Evolutionary conservation across 2,329 filamentous ascomycete genomes (phyloP), one percentile per base, ranked within the genome.

Genomic region (Pezicula neosporulosa): DNA sequence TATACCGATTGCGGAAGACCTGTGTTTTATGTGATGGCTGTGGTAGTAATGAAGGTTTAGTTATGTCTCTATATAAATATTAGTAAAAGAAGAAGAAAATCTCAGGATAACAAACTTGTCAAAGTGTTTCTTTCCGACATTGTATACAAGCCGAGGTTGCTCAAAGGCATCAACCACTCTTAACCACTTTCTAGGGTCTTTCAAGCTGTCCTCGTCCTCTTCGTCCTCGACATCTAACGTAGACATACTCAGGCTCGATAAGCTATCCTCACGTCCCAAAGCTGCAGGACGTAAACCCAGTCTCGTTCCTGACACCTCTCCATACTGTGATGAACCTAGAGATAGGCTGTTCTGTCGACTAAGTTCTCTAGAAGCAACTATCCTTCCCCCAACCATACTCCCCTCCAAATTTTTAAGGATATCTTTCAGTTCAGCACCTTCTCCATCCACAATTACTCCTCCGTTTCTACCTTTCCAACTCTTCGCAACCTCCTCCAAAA

Each of bases 401-500:
- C 89, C 86, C 68, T 96, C 92, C 13, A 99, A 66, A 0, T 83
- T 85, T 69, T 89, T 90, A 41, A 99, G 72, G 33, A 99, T 95
- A 27, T 86, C 81, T 63, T 88, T 91, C 54, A 99, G 74, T 60
- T 87, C 83, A 37, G 85, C 81, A 62, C 83, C 87, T 8, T 79
- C 78, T 24, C 93, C 93, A 48, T 97, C 90, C 3, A 99, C 89
- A 58, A 99, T 96, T 49, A 96, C 89, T 19, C 89, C 89, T 1
- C 90, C 90, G 66, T 89, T 91, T 53, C 87, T 80, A 59, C 86
- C 89, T 74, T 97, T 97, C 95, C 94, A 99, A 60, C 82, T 82
- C 68, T 89, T 87, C 1, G 94, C 92, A 7, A 92, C 83, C 69
- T 97, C 94, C 63, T 99, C 94, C 35, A 99, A 73, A 12, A 97